Evolutionary conservation across 352 stramenopile genomes (phyloP).

Genomic region (Phytopythium delawarense): DNA sequence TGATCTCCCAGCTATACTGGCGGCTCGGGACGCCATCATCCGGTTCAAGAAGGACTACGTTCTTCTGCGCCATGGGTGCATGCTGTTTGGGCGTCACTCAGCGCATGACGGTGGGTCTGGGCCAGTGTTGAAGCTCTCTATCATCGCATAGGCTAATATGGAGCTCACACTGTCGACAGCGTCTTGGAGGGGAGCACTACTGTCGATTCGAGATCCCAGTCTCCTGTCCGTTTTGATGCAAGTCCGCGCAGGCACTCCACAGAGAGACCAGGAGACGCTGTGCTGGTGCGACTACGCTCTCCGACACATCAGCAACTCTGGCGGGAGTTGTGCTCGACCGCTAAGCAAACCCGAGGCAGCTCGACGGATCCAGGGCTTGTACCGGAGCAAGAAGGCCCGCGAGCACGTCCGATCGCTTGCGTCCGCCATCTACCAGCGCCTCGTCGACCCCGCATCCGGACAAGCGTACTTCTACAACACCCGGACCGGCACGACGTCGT

Average conservation of each 20-base stretch:
- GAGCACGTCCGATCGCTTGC: conserved; percentile 32
- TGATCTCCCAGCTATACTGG: conserved; percentile 22
- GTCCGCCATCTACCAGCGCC: conserved; percentile 29
- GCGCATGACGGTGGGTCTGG: conserved; percentile 16
- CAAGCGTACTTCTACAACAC: conserved; percentile 54
- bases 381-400: conserved; percentile 45
- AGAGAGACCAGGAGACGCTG: conserved; percentile 21
- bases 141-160: not conserved
- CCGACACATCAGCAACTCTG: conserved; percentile 13
- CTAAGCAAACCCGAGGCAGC: conserved; percentile 29
- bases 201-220: conserved; percentile 13
- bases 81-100: conserved; percentile 46
- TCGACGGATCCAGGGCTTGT: conserved; percentile 51
- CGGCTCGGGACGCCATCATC: conserved; percentile 34
- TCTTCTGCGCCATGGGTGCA: conserved; percentile 29
- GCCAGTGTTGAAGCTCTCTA: too few relatives aligned
- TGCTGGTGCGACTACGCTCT: conserved; percentile 26
- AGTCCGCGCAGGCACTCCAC: conserved; percentile 8
- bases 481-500: conserved; percentile 46
- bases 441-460: conserved; percentile 42
- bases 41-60: conserved; percentile 44
- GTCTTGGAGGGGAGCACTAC: conserved; percentile 28
- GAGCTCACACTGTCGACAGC: conserved; percentile 8
- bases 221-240: conserved; percentile 20
- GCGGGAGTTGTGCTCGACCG: conserved; percentile 8